Percentiles rank a stretch among this genome's conserved stretches.
phyloP scores from a whole-genome alignment of 495 filamentous ascomycete genomes.

The Penicillium flavigenum region DNA sequence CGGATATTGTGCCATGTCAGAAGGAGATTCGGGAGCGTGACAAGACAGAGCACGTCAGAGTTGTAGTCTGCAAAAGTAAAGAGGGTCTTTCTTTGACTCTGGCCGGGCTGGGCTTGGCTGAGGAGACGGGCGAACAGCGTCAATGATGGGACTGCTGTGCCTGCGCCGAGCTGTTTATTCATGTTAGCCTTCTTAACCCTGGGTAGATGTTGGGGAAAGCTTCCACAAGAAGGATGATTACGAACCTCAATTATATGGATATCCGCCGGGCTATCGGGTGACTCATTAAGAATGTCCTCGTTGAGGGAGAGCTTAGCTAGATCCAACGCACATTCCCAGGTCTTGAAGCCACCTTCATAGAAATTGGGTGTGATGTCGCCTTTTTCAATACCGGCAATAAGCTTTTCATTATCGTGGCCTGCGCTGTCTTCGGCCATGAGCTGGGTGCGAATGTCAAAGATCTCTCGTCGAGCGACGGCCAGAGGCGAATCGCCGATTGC shows the following conservation, averaged over 20 bases:
- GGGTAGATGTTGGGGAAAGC: background rate
- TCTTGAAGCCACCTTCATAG: slow-evolving; percentile 99
- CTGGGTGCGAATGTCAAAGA: slow-evolving; percentile 92
- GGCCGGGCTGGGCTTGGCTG: slow-evolving; percentile 24
- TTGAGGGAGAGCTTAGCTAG: slow-evolving; percentile 61
- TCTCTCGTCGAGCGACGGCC: slow-evolving; percentile 75
- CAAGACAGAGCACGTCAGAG: slow-evolving; percentile 74
- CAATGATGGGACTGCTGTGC: slow-evolving; percentile 81
- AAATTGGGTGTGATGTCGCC: slow-evolving; percentile 86
- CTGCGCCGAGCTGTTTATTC: slow-evolving; percentile 71
- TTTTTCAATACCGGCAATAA: slow-evolving; percentile 62
- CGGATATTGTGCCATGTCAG: slow-evolving; percentile 65
- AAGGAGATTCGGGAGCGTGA: slow-evolving; percentile 85
- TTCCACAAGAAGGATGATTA: slow-evolving; percentile 2
- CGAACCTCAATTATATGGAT: slow-evolving; percentile 75
- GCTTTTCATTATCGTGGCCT: slow-evolving; percentile 42
- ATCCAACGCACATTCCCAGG: slow-evolving; percentile 94
- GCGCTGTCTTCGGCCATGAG: slow-evolving; percentile 81
- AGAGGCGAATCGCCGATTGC: slow-evolving; percentile 47
- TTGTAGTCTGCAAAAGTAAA: slow-evolving; percentile 91
- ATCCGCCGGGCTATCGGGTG: slow-evolving; percentile 35
- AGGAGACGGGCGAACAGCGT: slow-evolving; percentile 73
- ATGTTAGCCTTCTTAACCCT: background rate
- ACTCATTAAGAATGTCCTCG: slow-evolving; percentile 16
- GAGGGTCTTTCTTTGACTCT: slow-evolving; percentile 40